A percentile compares a stretch with the other conserved stretches of the same genome.
Conservation (phyloP, 225 moss, liverwort and hornwort species). For the Sphagnum tenellum region DNA sequence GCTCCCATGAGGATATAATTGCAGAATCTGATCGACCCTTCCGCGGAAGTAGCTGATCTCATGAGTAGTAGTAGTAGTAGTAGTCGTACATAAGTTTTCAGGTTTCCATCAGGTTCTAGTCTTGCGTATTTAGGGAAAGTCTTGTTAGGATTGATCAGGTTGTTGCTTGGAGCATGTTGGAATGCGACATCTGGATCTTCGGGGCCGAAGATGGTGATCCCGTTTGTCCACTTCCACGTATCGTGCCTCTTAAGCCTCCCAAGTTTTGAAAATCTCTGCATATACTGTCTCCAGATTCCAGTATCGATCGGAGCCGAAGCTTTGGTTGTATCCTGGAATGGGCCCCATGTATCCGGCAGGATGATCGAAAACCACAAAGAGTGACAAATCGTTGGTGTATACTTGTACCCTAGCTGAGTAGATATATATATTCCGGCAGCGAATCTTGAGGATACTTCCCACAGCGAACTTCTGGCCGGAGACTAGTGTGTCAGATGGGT, state of each 20-base stretch:
- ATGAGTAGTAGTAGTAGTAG: too few relatives aligned
- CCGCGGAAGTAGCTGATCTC: too few relatives aligned
- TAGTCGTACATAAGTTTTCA: conserved; percentile 1
- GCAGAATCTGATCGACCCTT: too few relatives aligned
- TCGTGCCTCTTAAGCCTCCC: too few relatives aligned
- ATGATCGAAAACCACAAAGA: conserved; percentile 3
- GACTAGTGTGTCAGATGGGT: conserved; percentile 26
- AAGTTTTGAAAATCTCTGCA: neutral
- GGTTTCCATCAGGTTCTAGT: conserved; percentile 17
- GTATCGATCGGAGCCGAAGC: neutral
- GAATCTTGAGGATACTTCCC: neutral
- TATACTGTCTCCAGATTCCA: too few relatives aligned
- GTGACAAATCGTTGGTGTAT: neutral
- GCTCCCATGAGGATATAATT: too few relatives aligned
- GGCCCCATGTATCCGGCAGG: neutral
- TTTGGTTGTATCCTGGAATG: neutral
- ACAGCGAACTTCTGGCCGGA: neutral
- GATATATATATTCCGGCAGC: conserved; percentile 5
- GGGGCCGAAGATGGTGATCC: conserved; percentile 1
- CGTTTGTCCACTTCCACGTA: neutral
- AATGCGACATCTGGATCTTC: too few relatives aligned
- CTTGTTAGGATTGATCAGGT: too few relatives aligned
- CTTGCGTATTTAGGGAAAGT: conserved; percentile 13
- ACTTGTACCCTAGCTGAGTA: conserved; percentile 2
- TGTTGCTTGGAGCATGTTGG: too few relatives aligned